A percentile compares a stretch with the other conserved stretches of the same genome.
These are phyloP conservation scores for Thelonectria olida DNA, from an alignment of 2,329 filamentous ascomycete species.

Conservation along the genomic window DNA sequence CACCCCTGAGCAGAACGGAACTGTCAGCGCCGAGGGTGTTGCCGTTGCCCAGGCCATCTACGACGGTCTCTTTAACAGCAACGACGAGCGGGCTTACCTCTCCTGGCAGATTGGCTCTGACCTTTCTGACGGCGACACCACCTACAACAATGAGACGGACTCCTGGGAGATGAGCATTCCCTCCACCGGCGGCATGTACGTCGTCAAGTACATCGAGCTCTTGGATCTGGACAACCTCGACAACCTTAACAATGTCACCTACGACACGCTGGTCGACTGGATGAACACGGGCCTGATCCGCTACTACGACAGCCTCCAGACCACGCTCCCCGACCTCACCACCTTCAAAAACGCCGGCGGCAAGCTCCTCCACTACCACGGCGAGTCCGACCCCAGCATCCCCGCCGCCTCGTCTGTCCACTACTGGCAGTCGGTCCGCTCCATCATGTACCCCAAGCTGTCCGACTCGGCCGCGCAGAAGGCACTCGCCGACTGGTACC, in stretches of 20 bases:
- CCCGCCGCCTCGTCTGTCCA: conserved; percentile 63
- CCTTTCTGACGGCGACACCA: conserved; percentile 44
- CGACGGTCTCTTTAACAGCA: conserved; percentile 45
- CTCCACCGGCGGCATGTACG: conserved; percentile 46
- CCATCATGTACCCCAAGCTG: conserved; percentile 49
- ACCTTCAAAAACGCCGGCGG: conserved; percentile 59
- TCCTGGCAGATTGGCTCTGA: conserved; percentile 46
- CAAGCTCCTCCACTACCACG: conserved; percentile 68
- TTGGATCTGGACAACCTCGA: conserved; percentile 53
- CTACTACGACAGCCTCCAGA: conserved; percentile 62
- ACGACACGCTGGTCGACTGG: conserved; percentile 65
- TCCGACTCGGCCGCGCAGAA: conserved; percentile 48
- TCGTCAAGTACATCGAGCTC: conserved; percentile 54
- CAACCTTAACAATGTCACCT: conserved; percentile 58
- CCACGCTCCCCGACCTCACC: conserved; percentile 61
- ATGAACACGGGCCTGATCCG: conserved; percentile 58
- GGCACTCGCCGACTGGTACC: conserved; percentile 62
- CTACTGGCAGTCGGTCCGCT: conserved; percentile 63
- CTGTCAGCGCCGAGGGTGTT: conserved; percentile 45
- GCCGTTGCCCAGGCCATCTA: conserved; percentile 47
- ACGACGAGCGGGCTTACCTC: conserved; percentile 47
- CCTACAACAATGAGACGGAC: conserved; percentile 45
- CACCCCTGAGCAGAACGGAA: conserved; percentile 46
- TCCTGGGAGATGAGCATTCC: conserved; percentile 46
- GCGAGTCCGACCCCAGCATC: conserved; percentile 63